Evolutionary conservation across 2,329 filamentous ascomycete genomes (phyloP).

Genomic region (Aspergillus quadricinctus): DNA sequence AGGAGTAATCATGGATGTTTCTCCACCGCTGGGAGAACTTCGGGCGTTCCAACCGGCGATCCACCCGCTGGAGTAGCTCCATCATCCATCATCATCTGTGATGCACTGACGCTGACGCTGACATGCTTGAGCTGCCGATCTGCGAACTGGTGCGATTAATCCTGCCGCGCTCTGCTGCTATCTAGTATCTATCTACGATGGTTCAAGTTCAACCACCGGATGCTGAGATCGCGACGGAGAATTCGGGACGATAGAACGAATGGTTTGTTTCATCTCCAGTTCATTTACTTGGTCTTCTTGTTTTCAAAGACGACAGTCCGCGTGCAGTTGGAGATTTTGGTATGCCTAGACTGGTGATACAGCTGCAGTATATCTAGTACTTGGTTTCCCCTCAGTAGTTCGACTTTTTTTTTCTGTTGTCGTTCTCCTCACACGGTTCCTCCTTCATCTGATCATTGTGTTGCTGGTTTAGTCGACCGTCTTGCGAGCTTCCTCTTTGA

Average conservation of each 20-base stretch:
- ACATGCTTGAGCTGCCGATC: not conserved
- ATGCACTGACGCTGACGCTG: not conserved
- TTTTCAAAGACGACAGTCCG: not conserved
- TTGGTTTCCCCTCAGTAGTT: not conserved
- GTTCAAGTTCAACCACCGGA: too few relatives aligned
- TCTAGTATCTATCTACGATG: not conserved
- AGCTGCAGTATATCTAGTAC: not conserved
- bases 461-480: not conserved
- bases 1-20: not conserved
- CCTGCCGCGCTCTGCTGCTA: not conserved
- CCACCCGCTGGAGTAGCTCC: not conserved
- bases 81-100: too few relatives aligned
- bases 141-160: not conserved
- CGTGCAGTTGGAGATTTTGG: not conserved
- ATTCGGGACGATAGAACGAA: not conserved
- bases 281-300: not conserved
- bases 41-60: not conserved
- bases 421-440: not conserved
- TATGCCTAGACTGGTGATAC: not conserved
- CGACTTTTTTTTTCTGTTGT: not conserved
- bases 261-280: not conserved
- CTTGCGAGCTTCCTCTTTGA: not conserved
- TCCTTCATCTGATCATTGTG: not conserved
- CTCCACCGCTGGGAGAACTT: constrained; percentile 2
- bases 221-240: not conserved